Evolutionary conservation across 2,329 filamentous ascomycete species (phyloP), one percentile per base, ranked within the genome.

Genomic region (Alternaria arborescens): DNA sequence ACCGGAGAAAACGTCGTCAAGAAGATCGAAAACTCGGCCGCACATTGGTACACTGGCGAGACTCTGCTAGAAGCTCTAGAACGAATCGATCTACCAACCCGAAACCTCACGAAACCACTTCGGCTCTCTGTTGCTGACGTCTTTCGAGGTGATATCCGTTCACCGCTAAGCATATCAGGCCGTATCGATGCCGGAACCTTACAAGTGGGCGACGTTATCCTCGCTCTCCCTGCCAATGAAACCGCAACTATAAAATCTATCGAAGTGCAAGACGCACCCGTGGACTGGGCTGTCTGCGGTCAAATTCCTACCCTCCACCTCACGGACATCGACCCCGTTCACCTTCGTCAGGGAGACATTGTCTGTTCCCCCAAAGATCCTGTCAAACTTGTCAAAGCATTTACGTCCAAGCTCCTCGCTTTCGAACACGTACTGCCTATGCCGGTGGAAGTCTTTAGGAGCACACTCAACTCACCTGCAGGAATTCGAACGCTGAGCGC

Each of bases 401-500:
- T 98, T 71, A 92, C 87, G 2, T 88, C 91, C 62, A 97, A 97
- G 78, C 88, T 95, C 11, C 85, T 97, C 57, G 93, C 94, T 0
- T 97, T 98, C 71, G 93, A 97, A 62, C 90, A 94, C 64, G 80
- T 99, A 16, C 90, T 94, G 79, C 94, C 94, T 0, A 95, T 94
- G 87, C 87, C 88, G 24, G 87, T 98, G 10, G 94, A 98, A 72
- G 88, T 99, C 8, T 94, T 97, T 77, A 85, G 93, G 20, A 95
- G 95, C 0, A 86, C 93, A 8, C 80, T 98, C 52, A 91, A 97
- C 76, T 88, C 89, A 0, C 85, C 92, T 0, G 95, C 91, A 0
- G 86, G 87, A 48, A 91, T 99, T 41, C 84, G 85, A 53, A 86
- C 88, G 63, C 84, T 98, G 65, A 80, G 90, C 8, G 91, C 91